Evolutionary conservation across 2,329 filamentous ascomycete genomes (phyloP).

Genomic region (Fusarium foetens): DNA sequence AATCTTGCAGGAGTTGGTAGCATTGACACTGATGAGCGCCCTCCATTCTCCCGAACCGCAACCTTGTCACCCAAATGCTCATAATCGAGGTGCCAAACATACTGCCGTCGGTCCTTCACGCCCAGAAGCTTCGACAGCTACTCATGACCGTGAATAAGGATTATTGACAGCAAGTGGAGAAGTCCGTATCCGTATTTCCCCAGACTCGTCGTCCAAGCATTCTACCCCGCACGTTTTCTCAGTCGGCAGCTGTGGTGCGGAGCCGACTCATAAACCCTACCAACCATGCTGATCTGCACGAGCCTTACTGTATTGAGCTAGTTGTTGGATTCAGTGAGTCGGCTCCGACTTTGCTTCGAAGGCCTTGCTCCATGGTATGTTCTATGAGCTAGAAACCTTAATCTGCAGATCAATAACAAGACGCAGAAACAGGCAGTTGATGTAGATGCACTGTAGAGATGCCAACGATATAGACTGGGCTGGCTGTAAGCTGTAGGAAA

Average conservation of each 20-base stretch:
- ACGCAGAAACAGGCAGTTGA: fast-evolving
- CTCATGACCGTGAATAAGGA: neutral
- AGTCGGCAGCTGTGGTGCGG: neutral
- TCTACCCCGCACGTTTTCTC: neutral
- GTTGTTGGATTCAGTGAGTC: neutral
- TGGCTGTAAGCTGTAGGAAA: no score
- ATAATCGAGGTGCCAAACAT: neutral
- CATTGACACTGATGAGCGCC: fast-evolving
- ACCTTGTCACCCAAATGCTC: neutral
- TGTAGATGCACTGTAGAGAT: fast-evolving
- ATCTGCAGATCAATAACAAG: neutral
- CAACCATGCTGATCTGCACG: neutral
- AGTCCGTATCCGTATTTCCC: neutral
- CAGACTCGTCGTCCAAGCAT: neutral
- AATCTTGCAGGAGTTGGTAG: no score
- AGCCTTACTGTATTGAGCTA: neutral
- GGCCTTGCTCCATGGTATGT: neutral
- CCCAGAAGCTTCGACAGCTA: neutral
- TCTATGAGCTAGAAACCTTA: neutral
- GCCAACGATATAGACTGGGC: fast-evolving
- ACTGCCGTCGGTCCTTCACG: no score
- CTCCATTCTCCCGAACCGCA: neutral
- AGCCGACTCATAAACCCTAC: neutral
- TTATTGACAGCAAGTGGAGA: neutral
- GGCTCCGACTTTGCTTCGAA: neutral